Evolutionary conservation across 2,329 filamentous ascomycete species (phyloP).

Genomic region (Ophiocordyceps camponoti-leonardi): DNA sequence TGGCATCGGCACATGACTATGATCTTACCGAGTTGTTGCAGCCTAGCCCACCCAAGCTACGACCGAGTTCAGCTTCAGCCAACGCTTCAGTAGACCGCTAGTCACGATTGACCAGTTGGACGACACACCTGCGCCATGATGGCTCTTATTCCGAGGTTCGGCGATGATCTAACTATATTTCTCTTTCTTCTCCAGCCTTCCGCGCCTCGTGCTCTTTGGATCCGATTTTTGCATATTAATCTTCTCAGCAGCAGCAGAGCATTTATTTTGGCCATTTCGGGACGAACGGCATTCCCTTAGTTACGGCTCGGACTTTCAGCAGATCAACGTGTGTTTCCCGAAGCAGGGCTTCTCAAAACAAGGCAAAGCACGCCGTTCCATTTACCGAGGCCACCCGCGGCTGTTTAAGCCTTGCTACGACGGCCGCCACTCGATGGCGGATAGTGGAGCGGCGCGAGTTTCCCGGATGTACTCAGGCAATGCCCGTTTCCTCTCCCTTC

Average conservation of each 20-base stretch:
- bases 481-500: background rate
- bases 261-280: background rate
- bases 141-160: background rate
- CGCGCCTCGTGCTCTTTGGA: background rate
- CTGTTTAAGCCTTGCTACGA: background rate
- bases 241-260: background rate
- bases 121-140: background rate
- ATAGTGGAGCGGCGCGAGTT: background rate
- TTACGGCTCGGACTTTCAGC: background rate
- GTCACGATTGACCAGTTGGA: background rate
- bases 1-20: background rate
- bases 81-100: background rate
- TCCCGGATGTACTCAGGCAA: background rate
- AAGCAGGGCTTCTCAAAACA: background rate
- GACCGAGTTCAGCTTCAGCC: background rate
- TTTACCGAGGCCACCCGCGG: background rate
- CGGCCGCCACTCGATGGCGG: background rate
- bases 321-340: background rate
- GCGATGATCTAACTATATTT: background rate
- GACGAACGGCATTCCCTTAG: background rate
- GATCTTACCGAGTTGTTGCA: background rate
- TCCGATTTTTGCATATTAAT: constrained; percentile 1
- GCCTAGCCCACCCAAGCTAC: background rate
- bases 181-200: background rate
- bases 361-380: background rate